Conservation (phyloP, 768 basidiomycete species). For the Kwoniella heveanensis region DNA sequence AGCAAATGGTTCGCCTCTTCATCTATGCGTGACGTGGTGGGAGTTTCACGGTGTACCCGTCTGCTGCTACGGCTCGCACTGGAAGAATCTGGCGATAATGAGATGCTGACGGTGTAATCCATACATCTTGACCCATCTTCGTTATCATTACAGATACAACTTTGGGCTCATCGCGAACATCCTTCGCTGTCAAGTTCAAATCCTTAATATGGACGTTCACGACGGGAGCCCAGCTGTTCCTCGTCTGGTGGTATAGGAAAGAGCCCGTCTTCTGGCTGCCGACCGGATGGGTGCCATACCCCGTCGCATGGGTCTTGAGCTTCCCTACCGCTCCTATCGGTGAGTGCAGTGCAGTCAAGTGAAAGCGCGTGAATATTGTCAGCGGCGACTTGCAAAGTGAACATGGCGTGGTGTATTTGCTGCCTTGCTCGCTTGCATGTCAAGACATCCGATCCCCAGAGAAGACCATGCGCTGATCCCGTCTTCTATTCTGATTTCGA, state of each 20-base stretch:
- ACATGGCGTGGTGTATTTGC: no score
- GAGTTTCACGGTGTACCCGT: no score
- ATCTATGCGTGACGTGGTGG: no score
- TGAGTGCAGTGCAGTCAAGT: slow-evolving; percentile 57
- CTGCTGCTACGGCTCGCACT: no score
- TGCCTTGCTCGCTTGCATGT: background rate
- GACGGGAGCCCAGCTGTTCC: slow-evolving; percentile 77
- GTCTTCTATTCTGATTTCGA: no score
- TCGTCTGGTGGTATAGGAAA: slow-evolving; percentile 90
- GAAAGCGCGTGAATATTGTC: no score
- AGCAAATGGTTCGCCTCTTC: no score
- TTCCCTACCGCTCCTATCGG: slow-evolving; percentile 89
- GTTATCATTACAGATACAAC: slow-evolving; percentile 64
- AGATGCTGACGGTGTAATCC: no score
- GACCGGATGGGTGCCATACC: slow-evolving; percentile 78
- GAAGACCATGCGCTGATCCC: no score
- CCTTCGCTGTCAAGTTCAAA: slow-evolving; percentile 73
- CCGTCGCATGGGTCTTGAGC: slow-evolving; percentile 81
- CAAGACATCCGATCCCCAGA: no score
- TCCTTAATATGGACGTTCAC: slow-evolving; percentile 76
- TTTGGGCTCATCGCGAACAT: slow-evolving; percentile 64
- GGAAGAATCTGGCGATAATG: no score
- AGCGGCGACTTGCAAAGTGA: no score
- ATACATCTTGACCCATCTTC: background rate
- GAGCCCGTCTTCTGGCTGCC: slow-evolving; percentile 93